phyloP scores from a whole-genome alignment of 225 moss, liverwort and hornwort species.

The Rhytidiadelphus loreus region DNA sequence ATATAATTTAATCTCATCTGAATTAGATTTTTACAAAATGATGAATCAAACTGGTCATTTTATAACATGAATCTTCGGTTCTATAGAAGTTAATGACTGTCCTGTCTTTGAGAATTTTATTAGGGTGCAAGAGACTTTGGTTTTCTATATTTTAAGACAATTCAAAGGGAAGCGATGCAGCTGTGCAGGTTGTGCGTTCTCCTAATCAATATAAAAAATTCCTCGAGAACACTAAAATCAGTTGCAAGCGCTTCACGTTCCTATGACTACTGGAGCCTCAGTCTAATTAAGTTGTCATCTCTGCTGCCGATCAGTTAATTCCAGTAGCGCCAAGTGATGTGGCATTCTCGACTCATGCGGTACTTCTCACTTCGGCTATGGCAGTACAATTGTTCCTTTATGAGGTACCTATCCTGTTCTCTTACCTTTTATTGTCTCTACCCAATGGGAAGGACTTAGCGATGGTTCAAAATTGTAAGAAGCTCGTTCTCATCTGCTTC shows the following conservation, averaged over 20 bases:
- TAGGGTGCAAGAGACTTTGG: background rate
- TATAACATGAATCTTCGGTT: background rate
- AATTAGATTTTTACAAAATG: background rate
- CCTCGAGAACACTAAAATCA: background rate
- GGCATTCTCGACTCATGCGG: constrained; percentile 88
- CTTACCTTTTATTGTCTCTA: background rate
- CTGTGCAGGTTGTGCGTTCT: background rate
- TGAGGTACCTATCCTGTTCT: constrained; percentile 37
- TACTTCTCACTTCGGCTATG: constrained; percentile 50
- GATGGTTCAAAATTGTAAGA: background rate
- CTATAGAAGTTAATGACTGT: background rate
- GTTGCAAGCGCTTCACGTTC: background rate
- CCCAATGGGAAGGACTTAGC: background rate
- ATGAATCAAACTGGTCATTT: background rate
- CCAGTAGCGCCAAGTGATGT: constrained; percentile 96
- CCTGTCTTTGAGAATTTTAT: background rate
- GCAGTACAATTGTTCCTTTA: constrained; percentile 48
- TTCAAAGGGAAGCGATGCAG: background rate
- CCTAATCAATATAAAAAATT: background rate
- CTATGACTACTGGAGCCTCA: background rate
- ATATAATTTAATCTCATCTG: background rate
- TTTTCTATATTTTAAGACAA: background rate
- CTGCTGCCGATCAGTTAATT: constrained; percentile 39
- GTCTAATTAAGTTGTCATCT: background rate
- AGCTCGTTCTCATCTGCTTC: background rate